Evolutionary conservation across 2,329 filamentous ascomycete species (phyloP).

Genomic region (Cytospora chrysosperma): DNA sequence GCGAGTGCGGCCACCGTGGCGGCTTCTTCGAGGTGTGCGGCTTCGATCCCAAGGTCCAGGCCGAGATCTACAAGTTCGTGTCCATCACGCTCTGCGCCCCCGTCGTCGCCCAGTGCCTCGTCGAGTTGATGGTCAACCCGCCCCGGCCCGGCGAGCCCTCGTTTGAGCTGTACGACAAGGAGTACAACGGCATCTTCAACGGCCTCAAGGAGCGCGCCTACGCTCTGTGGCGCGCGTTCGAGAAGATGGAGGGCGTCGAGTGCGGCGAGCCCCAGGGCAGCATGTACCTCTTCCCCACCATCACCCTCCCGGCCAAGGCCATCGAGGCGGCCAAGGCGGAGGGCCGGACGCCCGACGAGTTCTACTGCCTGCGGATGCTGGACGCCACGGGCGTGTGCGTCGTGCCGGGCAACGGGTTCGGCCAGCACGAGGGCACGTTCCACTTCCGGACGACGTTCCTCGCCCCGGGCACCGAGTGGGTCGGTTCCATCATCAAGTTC

Average conservation of each 20-base stretch:
- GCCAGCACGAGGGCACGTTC: constrained; percentile 84
- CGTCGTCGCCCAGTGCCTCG: constrained; percentile 91
- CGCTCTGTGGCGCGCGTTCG: constrained; percentile 87
- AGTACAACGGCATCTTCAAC: constrained; percentile 80
- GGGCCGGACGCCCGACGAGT: constrained; percentile 79
- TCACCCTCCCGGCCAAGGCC: constrained; percentile 75
- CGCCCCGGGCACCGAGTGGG: constrained; percentile 94
- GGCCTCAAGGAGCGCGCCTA: constrained; percentile 76
- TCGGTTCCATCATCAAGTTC: constrained; percentile 82
- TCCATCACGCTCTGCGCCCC: constrained; percentile 96
- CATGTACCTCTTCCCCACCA: constrained; percentile 99
- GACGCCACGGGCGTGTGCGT: constrained; percentile 95
- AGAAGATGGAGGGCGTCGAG: constrained; percentile 92
- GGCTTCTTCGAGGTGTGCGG: constrained; percentile 96
- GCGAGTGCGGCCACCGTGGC: constrained; percentile 95
- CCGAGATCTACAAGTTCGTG: constrained; percentile 98
- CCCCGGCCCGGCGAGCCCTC: constrained; percentile 80
- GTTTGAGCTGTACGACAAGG: constrained; percentile 76
- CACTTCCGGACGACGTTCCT: constrained; percentile 98
- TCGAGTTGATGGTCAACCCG: constrained; percentile 98
- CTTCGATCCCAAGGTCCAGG: constrained; percentile 81
- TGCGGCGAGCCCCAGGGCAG: constrained; percentile 87
- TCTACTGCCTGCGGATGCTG: constrained; percentile 87
- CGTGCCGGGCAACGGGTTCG: constrained; percentile 89
- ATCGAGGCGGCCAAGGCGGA: constrained; percentile 72